Base-by-base conservation (phyloP, 768 basidiomycete genomes). In the Paxillus ammoniavirescens region DNA sequence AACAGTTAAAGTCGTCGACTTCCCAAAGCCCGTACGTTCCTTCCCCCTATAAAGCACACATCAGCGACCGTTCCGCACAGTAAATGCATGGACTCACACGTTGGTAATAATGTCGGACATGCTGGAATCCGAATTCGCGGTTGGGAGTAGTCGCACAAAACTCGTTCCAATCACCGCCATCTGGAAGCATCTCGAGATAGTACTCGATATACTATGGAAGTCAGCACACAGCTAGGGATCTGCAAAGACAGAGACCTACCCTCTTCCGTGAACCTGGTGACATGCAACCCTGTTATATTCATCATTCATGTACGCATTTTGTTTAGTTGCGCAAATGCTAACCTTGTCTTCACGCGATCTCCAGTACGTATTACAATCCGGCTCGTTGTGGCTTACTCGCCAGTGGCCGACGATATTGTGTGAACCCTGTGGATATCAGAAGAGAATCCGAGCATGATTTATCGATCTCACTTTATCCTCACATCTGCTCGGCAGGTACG, bases 11-110 rank as follows among this genome's bases (percentile, higher is more conserved):
- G n/a, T 57, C 56, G 14, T 57, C 48, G 17, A 57, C 42, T 50
- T 58, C 47, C 60, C 62, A 52, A 56, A 56, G 14, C 12, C 55
- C 64, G 52, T 58, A 42, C 41, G 50, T n/a, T n/a, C 60, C 53
- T 38, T 31, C 2, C 31, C 31, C 61, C 57, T 18, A 41, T 36
- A 14, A 8, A 38, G 13, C 30, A 35, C 9, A 5, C 30, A 26
- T 50, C 36, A 50, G 35, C 13, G 18, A 35, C 12, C 17, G 12
- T 7, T 38, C 10, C 3, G 3, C 31, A 31, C 23, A 8, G 15
- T n/a, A 10, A 18, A 30, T 45, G 2, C 3, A 53, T 44, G n/a
- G 30, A 15, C 61, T 15, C 42, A 62, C 61, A 42, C 42, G 46
- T 35, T 61, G 18, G 37, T 46, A 52, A 28, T 59, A 65, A n/a